Base-by-base conservation (phyloP, 257 asterid species). In the Solanum bulbocastanum region DNA sequence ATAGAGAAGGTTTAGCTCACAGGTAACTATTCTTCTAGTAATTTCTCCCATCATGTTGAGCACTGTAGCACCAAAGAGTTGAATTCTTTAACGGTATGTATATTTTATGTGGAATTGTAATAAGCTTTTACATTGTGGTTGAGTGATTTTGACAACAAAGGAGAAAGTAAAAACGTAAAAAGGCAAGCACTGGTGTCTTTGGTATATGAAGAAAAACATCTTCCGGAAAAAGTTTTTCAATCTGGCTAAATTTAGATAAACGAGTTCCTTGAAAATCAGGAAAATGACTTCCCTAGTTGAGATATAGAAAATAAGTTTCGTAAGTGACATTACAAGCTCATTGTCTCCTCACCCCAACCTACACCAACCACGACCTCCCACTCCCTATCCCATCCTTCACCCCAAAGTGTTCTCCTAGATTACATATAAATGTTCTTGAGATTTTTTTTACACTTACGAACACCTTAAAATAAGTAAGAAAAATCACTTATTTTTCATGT, bases 1-100 rank as follows among this genome's bases (percentile, higher is more conserved):
- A 97, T 86, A 91, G 92, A 89, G 99, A 97, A 93, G 99, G 99
- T 82, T 93, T 97, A 91, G 98, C 99, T 4, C 88, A 42, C 87
- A 30, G 37, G 99, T 96, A 86, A 92, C 96, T 88, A 58, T 88
- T 86, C 20, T 22, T 84, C 27, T 52, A 49, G 58, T 39, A 44
- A 18, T 46, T 79, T 46, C 69, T 49, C 42, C 2, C 0, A 4
- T 30, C 85, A 81, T 16, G 2, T 30, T 49, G 69, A 46, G 11
- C 30, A 81, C 37, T 40, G 85, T 46, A 30, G 42, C 85, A 8
- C 11, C 42, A 46, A 30, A 12, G 0, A 49, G 20, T 81, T 10
- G 39, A 46, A 30, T 44, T 81, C 85, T 8, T 81, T n/a, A 44
- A 15, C 0, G 10, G 84, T 79, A 20, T 79, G n/a, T 13, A 52